Percentiles rank a stretch among this genome's conserved stretches.
phyloP scores from a whole-genome alignment of 1,284 basidiomycete genomes.

The Malassezia restricta region DNA sequence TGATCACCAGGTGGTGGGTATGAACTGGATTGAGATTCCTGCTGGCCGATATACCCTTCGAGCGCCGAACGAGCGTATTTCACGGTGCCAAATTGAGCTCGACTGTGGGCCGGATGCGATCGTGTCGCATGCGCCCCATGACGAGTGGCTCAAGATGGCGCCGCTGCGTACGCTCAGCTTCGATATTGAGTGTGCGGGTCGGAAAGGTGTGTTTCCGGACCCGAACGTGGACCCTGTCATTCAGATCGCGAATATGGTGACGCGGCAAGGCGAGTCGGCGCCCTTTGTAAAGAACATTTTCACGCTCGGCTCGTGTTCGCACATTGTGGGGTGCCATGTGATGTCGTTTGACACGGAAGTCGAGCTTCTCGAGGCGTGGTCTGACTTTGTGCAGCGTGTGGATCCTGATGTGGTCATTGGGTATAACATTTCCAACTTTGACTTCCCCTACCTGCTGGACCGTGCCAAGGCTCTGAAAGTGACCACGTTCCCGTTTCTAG shows the following conservation, averaged over 20 bases:
- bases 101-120: conserved; percentile 35
- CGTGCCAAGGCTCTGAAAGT: conserved; percentile 42
- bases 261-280: conserved; percentile 39
- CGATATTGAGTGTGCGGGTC: conserved; percentile 46
- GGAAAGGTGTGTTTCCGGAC: conserved; percentile 45
- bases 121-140: conserved; percentile 35
- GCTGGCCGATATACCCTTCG: conserved; percentile 37
- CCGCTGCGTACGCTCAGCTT: conserved; percentile 44
- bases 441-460: conserved; percentile 45
- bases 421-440: conserved; percentile 46
- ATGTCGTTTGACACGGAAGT: conserved; percentile 37
- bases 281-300: conserved; percentile 46
- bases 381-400: conserved; percentile 38
- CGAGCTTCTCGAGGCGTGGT: conserved; percentile 42
- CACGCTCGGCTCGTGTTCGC: conserved; percentile 41
- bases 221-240: conserved; percentile 41
- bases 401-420: conserved; percentile 45
- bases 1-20: conserved; percentile 37
- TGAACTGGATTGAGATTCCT: conserved; percentile 42
- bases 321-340: conserved; percentile 44
- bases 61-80: conserved; percentile 21
- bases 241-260: conserved; percentile 46
- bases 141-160: conserved; percentile 42
- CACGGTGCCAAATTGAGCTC: conserved; percentile 42
- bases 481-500: conserved; percentile 39